Base-by-base conservation (phyloP, 1,139 yeast genomes). In the Sugiyamaella castrensis region DNA sequence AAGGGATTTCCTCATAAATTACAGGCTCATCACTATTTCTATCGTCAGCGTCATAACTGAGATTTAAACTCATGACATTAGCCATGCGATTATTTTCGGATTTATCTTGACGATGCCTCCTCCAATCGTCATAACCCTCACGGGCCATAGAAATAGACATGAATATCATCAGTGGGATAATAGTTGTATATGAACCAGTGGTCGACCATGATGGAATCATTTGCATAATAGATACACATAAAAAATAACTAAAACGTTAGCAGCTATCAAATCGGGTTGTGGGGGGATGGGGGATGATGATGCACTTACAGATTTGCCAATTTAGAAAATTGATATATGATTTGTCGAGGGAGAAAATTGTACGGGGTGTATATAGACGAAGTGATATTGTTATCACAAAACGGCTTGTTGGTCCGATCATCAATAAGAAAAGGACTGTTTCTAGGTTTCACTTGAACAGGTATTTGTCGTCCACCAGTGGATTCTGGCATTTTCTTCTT, bases 181-280 rank as follows among this genome's bases (percentile, higher is more conserved):
- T 91, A 1, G 98, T 92, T 2, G 98, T 92, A 65, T 81, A 88
- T n/a, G 88, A 85, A 53, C 98, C 98, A 0, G 98, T 92, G 2
- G 98, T 89, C 2, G 97, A 88, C 97, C 97, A 92, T 1, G 91
- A 81, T 0, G 98, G 98, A 47, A 92, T 84, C 94, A 91, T 84
- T 65, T 92, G 98, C 75, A 91, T 73, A 53, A 92, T 86, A 2
- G 98, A 91, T 24, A 92, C 94, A 8, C 81, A 75, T 77, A 92
- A 69, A 68, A 92, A 89, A 66, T 89, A 68, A 5, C 59, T 56
- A n/a, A 7, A 29, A 24, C 4, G 43, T 50, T 50, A 48, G 51
- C 32, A 8, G 9, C n/a, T n/a, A n/a, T n/a, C 11, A 2, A 15
- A 12, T 29, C 28, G 29, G 13, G 34, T 5, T 10, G 5, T 8